phyloP scores from a whole-genome alignment of 2,329 filamentous ascomycete species.

The Diaporthe vexans region DNA sequence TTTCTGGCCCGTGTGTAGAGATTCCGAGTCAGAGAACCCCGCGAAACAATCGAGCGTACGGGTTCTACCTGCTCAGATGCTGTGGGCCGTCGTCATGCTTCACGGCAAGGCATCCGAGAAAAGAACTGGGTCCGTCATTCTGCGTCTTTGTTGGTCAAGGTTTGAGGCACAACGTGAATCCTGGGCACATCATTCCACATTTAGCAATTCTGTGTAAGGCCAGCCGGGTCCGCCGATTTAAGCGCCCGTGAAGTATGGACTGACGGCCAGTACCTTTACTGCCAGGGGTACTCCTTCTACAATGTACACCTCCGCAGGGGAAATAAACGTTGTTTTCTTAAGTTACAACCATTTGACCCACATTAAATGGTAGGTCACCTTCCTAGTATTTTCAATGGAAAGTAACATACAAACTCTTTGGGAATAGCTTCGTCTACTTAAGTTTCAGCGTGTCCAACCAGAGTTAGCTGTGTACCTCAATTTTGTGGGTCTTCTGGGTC shows the following conservation, averaged over 20 bases:
- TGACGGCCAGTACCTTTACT: background rate
- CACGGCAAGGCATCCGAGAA: constrained; percentile 21
- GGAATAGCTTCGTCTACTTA: no score
- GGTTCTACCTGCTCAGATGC: background rate
- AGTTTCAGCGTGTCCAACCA: no score
- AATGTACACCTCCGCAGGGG: no score
- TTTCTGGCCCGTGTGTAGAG: constrained; percentile 10
- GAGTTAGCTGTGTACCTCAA: no score
- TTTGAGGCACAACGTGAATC: constrained; percentile 2
- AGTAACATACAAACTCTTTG: no score
- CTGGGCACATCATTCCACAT: background rate
- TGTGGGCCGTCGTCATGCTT: background rate
- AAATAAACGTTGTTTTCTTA: no score
- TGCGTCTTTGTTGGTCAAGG: constrained; percentile 2
- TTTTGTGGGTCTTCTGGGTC: no score
- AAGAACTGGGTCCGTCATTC: constrained; percentile 1
- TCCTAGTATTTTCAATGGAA: no score
- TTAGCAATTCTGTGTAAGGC: constrained; percentile 5
- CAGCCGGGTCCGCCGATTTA: constrained; percentile 1
- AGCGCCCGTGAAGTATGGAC: background rate
- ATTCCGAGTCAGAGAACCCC: background rate
- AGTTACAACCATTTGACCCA: no score
- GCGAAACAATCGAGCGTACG: constrained; percentile 20
- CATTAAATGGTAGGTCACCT: no score
- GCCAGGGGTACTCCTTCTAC: constrained; percentile 12